These are phyloP conservation scores for Maudiozyma barnettii DNA, from an alignment of 805 yeast genomes.

Conservation along the genomic window DNA sequence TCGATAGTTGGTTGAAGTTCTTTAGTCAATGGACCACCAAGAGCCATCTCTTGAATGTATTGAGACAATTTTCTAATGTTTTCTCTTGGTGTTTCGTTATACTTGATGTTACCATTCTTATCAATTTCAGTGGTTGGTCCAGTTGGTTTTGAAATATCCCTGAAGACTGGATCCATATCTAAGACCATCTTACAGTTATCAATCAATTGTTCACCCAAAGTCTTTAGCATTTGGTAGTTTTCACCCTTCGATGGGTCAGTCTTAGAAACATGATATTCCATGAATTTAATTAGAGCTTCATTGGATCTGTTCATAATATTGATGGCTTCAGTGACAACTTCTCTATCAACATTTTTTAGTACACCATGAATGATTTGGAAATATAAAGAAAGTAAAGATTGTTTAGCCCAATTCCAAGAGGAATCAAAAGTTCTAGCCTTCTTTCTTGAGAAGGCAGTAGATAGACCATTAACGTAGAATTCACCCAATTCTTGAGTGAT, in stretches of 20 bases:
- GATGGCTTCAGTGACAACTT: conserved; percentile 91
- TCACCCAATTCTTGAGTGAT: conserved; percentile 74
- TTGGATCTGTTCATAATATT: conserved; percentile 96
- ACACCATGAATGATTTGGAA: conserved; percentile 94
- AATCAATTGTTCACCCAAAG: conserved; percentile 84
- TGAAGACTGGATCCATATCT: conserved; percentile 80
- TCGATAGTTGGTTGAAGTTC: conserved; percentile 62
- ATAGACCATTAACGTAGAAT: conserved; percentile 82
- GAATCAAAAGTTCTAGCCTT: conserved; percentile 96
- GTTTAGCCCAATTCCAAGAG: conserved; percentile 99
- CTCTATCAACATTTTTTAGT: conserved; percentile 83
- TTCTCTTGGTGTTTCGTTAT: conserved; percentile 79
- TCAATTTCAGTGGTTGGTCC: conserved; percentile 90
- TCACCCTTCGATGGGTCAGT: conserved; percentile 77
- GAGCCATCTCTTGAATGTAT: conserved; percentile 93
- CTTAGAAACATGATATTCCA: conserved; percentile 69
- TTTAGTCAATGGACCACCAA: conserved; percentile 79
- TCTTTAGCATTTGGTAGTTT: conserved; percentile 83
- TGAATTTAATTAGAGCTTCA: conserved; percentile 85
- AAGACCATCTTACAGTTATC: conserved; percentile 88
- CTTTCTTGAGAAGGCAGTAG: conserved; percentile 80
- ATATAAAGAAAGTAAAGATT: conserved; percentile 87
- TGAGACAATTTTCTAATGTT: conserved; percentile 91
- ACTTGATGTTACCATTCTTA: conserved; percentile 76
- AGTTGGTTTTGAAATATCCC: conserved; percentile 88